Evolutionary conservation across 108 stramenopile genomes (phyloP).

Genomic region (Aurantiochytrium sp.): DNA sequence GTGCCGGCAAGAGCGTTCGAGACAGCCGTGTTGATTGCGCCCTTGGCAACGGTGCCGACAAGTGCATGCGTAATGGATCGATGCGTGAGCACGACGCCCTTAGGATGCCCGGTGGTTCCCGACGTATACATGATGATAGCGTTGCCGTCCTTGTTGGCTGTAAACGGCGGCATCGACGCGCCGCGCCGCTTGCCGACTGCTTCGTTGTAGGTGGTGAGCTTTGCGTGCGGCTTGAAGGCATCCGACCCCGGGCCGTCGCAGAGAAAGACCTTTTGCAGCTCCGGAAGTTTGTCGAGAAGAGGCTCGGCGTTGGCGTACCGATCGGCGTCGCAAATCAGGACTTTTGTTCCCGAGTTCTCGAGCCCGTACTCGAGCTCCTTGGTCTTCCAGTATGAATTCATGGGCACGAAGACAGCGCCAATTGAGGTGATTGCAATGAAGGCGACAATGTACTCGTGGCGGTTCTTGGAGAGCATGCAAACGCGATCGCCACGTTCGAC

Average conservation of each 20-base stretch:
- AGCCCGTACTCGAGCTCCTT: background rate
- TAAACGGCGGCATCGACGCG: background rate
- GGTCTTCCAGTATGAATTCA: background rate
- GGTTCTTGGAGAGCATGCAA: background rate
- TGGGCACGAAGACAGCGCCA: background rate
- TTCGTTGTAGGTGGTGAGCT: background rate
- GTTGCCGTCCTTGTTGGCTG: background rate
- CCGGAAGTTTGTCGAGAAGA: background rate
- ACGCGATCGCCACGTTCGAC: background rate
- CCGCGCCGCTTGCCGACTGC: background rate
- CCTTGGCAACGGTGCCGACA: constrained; percentile 14
- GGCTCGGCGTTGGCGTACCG: background rate
- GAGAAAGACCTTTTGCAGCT: background rate
- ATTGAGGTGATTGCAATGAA: background rate
- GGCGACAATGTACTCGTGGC: background rate
- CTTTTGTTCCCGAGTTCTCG: background rate
- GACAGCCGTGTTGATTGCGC: background rate
- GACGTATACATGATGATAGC: constrained; percentile 35
- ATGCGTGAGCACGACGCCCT: constrained; percentile 34
- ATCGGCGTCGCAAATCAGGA: background rate
- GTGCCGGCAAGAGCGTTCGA: background rate
- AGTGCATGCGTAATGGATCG: constrained; percentile 33
- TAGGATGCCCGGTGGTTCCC: constrained; percentile 34
- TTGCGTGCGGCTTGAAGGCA: background rate
- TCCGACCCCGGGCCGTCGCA: background rate